Evolutionary conservation across 345 rosid genomes (phyloP), one percentile per base, ranked within the genome.

Genomic region (Sisymbrium irio): DNA sequence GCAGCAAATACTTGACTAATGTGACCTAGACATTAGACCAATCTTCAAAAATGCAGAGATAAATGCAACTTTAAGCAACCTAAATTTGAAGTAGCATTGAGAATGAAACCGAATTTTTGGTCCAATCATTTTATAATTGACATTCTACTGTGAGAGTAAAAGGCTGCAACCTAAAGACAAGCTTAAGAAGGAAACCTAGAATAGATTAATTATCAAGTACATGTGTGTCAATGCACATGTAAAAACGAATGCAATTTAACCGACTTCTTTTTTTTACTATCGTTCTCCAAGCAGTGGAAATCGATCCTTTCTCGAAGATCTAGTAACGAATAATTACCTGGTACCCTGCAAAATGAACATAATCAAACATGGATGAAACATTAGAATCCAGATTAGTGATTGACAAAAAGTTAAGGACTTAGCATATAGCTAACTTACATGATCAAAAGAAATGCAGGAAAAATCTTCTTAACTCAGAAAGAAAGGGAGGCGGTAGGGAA

Each of bases 261-360:
- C 41, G 33, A 51, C 4, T 27, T 22, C 8, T 22, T 46, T 63
- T 33, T 69, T 60, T 49, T 17, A 65, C 67, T 54, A 54, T 74
- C 27, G 65, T 50, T 69, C 64, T 70, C 47, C 77, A 69, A 55
- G 41, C 41, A 12, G 44, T 36, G 68, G 73, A 75, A 49, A 44
- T 19, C 49, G 39, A 72, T 58, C 77, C 65, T 60, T 39, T 76
- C 69, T 66, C 39, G 59, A 68, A 54, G 71, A 60, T 55, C 59
- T 66, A 61, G 74, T 77, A 57, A 66, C 65, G 71, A 75, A 68
- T 57, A 81, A 86, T 83, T 89, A 92, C 99, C 99, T 85, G 85
- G 97, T 71, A 84, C 85, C 80, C 99, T 95, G 97, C 96, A 88
- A 81, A 79, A 79, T 2, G 78, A 81, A 78, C 65, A 27, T 40